Conservation (phyloP, 441 rosid genomes). For the Erysimum cheiri region DNA sequence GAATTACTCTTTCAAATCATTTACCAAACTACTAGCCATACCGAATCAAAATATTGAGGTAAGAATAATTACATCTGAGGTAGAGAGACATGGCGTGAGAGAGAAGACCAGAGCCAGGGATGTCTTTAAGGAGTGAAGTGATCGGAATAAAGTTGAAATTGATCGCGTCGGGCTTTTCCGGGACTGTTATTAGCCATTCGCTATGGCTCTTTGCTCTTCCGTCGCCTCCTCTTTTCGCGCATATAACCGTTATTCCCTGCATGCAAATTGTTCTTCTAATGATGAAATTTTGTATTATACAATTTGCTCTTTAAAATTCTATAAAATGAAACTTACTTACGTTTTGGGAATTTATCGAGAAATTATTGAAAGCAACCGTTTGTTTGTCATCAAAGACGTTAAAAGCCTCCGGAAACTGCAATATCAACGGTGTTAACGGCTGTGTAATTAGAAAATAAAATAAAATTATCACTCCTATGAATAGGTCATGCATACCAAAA, state of each 20-base stretch:
- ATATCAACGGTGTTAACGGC: background rate
- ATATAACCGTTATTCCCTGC: constrained; percentile 83
- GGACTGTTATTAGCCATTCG: constrained; percentile 91
- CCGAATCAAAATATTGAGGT: too few relatives aligned
- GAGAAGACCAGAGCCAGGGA: constrained; percentile 81
- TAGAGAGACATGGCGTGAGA: constrained; percentile 96
- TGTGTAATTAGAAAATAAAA: background rate
- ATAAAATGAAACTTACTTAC: constrained; percentile 51
- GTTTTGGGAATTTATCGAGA: constrained; percentile 60
- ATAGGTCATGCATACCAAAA: too few relatives aligned
- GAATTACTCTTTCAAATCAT: constrained; percentile 13
- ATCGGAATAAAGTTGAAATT: constrained; percentile 78
- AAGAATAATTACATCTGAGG: constrained; percentile 69
- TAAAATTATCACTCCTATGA: too few relatives aligned
- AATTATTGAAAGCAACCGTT: constrained; percentile 51
- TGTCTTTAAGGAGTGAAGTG: constrained; percentile 78
- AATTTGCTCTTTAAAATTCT: background rate
- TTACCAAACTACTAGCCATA: constrained; percentile 22
- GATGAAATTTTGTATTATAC: background rate
- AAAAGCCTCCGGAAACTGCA: constrained; percentile 80
- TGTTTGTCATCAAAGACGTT: constrained; percentile 68
- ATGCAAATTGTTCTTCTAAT: background rate
- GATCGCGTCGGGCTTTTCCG: constrained; percentile 73
- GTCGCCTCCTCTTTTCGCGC: constrained; percentile 81
- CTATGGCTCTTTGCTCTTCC: constrained; percentile 56